Percentiles rank a stretch among this genome's conserved stretches.
Evolutionary conservation across 208 protist species (phyloP).

Genomic region (Trypanosoma brucei): DNA sequence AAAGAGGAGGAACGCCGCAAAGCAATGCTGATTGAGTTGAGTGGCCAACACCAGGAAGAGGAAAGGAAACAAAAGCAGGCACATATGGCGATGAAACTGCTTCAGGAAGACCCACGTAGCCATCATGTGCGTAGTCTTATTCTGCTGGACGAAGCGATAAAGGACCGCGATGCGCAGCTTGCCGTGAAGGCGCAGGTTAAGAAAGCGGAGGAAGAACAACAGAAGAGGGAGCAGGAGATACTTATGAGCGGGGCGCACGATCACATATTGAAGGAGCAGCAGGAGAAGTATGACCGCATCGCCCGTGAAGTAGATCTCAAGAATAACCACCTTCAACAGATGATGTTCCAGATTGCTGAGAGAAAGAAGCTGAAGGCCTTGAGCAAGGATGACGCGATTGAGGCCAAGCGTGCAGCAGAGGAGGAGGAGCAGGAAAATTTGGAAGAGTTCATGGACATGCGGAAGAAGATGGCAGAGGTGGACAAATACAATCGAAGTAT

Average conservation of each 20-base stretch:
- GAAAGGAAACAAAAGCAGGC: slow-evolving; percentile 44
- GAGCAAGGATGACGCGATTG: slow-evolving; percentile 24
- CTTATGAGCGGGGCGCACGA: slow-evolving; percentile 40
- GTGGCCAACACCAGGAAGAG: slow-evolving; percentile 53
- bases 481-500: slow-evolving; percentile 45
- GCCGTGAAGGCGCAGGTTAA: slow-evolving; percentile 39
- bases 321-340: slow-evolving; percentile 61
- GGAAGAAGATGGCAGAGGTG: slow-evolving; percentile 28
- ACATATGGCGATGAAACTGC: slow-evolving; percentile 33
- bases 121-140: slow-evolving; percentile 53
- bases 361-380: slow-evolving; percentile 24
- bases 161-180: slow-evolving; percentile 69
- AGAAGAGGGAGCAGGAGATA: slow-evolving; percentile 21
- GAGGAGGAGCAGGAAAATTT: slow-evolving; percentile 61
- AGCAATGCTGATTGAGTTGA: slow-evolving; percentile 50
- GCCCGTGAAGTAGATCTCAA: slow-evolving; percentile 68
- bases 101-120: slow-evolving; percentile 74
- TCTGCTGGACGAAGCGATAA: slow-evolving; percentile 59
- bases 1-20: slow-evolving; percentile 56
- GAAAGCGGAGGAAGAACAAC: slow-evolving; percentile 30
- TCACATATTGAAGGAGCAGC: slow-evolving; percentile 26
- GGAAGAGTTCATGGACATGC: slow-evolving; percentile 27
- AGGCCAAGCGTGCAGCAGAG: slow-evolving; percentile 39
- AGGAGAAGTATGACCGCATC: slow-evolving; percentile 34
- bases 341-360: slow-evolving; percentile 63